Evolutionary conservation across 2,329 filamentous ascomycete genomes (phyloP).

Genomic region (Fusarium sp.): DNA sequence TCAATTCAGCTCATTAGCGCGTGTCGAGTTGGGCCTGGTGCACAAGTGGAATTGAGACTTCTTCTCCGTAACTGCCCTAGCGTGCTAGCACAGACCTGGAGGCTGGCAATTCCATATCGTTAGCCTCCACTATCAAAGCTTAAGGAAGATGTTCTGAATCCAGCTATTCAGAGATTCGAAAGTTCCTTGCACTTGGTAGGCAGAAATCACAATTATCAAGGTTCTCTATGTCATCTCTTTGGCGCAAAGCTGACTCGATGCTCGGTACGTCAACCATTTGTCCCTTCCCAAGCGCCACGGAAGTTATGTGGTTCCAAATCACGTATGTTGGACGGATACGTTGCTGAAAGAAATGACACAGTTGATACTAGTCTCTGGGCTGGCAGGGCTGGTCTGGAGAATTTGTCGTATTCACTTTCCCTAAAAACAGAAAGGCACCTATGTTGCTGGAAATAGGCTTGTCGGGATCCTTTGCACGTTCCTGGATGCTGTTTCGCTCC

Average conservation of each 20-base stretch:
- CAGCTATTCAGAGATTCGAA: conserved; percentile 1
- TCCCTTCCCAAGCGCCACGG: not conserved
- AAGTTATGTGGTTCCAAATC: conserved; percentile 17
- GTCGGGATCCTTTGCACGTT: conserved; percentile 15
- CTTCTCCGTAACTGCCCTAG: conserved; percentile 18
- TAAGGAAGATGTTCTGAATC: conserved; percentile 6
- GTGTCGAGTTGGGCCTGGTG: conserved; percentile 24
- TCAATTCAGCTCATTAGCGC: conserved; percentile 41
- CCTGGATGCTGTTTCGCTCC: conserved; percentile 18
- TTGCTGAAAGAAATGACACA: not conserved
- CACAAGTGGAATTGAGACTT: conserved; percentile 16
- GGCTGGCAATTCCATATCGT: conserved; percentile 17
- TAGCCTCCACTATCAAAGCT: conserved; percentile 13
- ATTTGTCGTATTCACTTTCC: conserved; percentile 4
- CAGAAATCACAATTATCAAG: conserved; percentile 12
- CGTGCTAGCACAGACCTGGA: conserved; percentile 12
- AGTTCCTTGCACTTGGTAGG: conserved; percentile 19
- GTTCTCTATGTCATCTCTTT: not conserved
- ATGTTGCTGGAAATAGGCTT: conserved; percentile 21
- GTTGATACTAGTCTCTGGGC: conserved; percentile 8
- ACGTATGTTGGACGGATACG: conserved; percentile 18
- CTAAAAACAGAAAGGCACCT: conserved; percentile 25
- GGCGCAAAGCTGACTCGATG: conserved; percentile 14
- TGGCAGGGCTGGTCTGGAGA: not conserved
- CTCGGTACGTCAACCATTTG: not conserved